Percentiles rank a stretch among this genome's conserved stretches.
Conservation (phyloP, 2,329 filamentous ascomycete genomes). For the Penicillium sp. region DNA sequence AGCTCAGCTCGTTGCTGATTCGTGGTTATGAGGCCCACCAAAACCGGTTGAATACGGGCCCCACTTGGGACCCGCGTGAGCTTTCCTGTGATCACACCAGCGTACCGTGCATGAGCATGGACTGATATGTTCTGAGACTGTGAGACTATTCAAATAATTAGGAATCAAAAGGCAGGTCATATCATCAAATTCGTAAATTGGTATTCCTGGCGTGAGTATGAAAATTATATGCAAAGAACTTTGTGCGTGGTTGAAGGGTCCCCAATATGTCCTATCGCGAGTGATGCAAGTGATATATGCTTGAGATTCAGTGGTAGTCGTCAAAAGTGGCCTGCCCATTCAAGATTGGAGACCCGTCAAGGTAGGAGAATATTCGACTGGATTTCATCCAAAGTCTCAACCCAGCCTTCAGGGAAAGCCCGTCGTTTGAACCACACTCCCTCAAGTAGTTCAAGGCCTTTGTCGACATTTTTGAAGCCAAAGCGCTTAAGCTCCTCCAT, state of each 20-base stretch:
- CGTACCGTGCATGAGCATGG: background rate
- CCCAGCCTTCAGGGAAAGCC: conserved; percentile 34
- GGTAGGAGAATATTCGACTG: conserved; percentile 35
- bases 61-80: background rate
- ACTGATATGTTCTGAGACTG: background rate
- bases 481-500: conserved; percentile 10
- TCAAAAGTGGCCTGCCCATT: background rate
- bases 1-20: background rate
- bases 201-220: background rate
- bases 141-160: background rate
- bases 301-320: background rate
- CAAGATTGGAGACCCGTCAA: conserved; percentile 7
- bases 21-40: background rate
- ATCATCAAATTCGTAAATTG: background rate
- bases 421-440: conserved; percentile 34
- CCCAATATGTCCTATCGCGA: background rate
- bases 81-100: background rate
- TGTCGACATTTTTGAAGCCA: conserved; percentile 31
- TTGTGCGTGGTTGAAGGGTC: background rate
- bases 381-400: conserved; percentile 33
- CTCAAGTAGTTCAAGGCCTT: conserved; percentile 31
- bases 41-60: background rate
- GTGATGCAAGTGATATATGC: background rate
- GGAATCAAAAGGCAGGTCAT: background rate
- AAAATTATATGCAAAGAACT: background rate